phyloP scores from a whole-genome alignment of 2,329 filamentous ascomycete species.

The Sporothrix phasma region DNA sequence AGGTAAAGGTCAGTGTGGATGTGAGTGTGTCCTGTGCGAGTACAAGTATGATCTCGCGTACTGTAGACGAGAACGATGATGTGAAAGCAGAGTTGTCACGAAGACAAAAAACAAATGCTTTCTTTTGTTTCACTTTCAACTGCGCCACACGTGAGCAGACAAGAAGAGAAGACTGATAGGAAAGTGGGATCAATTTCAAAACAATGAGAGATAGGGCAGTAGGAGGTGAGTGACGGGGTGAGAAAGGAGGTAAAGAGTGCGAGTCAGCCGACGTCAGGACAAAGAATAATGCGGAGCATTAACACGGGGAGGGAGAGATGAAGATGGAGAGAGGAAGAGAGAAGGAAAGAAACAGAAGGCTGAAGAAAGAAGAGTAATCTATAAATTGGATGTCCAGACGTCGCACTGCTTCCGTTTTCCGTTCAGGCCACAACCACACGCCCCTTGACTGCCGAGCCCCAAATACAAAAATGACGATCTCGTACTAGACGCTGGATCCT shows the following conservation, averaged over 20 bases:
- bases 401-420: not conserved
- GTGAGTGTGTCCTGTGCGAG: slow-evolving; percentile 16
- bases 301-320: not conserved
- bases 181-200: not conserved
- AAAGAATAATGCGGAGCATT: not conserved
- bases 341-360: not conserved
- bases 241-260: not conserved
- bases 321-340: not conserved
- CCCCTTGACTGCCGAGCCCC: not conserved
- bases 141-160: slow-evolving; percentile 3
- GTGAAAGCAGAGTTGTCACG: slow-evolving; percentile 13
- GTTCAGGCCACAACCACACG: not conserved
- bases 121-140: slow-evolving; percentile 11
- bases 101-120: slow-evolving; percentile 14
- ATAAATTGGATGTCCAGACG: not conserved
- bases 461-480: not conserved
- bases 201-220: not conserved
- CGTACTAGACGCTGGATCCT: not conserved
- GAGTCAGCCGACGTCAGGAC: not conserved
- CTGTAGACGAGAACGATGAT: slow-evolving; percentile 7
- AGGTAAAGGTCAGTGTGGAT: no score
- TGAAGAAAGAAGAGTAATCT: not conserved
- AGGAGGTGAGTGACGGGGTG: not conserved
- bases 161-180: not conserved
- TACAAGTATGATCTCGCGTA: slow-evolving; percentile 2